Conservation (phyloP, 2,329 filamentous ascomycete species). For the Aurifilum marmelostoma region DNA sequence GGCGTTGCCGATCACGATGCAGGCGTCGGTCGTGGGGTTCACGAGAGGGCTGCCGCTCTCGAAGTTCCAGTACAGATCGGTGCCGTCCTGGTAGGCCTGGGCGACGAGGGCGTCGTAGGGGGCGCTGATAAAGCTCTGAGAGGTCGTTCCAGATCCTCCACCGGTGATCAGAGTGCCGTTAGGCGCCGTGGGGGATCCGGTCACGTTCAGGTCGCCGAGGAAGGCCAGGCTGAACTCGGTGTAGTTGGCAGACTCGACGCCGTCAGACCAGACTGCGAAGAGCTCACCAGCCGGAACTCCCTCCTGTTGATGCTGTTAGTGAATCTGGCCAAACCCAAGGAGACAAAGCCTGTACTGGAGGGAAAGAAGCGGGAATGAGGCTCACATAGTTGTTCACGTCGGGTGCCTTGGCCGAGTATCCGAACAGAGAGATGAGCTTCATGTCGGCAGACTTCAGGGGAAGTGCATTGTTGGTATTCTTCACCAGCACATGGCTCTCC, state of each 20-base stretch:
- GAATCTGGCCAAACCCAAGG: not conserved
- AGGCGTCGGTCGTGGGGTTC: constrained; percentile 57
- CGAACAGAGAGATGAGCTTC: constrained; percentile 62
- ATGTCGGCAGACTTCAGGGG: constrained; percentile 55
- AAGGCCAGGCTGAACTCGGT: constrained; percentile 38
- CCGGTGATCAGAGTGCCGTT: constrained; percentile 49
- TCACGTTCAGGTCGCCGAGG: constrained; percentile 26
- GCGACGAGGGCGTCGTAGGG: constrained; percentile 59
- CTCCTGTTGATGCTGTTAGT: not conserved
- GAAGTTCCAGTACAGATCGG: constrained; percentile 63
- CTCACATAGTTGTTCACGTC: constrained; percentile 44
- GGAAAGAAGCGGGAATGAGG: too few relatives aligned
- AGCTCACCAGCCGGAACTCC: constrained; percentile 32
- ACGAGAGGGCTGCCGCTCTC: constrained; percentile 37
- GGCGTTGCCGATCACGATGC: constrained; percentile 67
- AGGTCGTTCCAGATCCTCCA: constrained; percentile 47
- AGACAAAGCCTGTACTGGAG: too few relatives aligned
- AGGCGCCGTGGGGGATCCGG: constrained; percentile 36
- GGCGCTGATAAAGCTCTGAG: constrained; percentile 47
- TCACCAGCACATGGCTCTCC: constrained; percentile 67
- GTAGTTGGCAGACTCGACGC: constrained; percentile 43
- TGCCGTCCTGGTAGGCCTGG: constrained; percentile 57
- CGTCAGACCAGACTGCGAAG: constrained; percentile 43
- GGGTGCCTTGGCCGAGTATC: constrained; percentile 59
- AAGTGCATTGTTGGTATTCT: constrained; percentile 59